Evolutionary conservation across 805 yeast genomes (phyloP).

Genomic region (Torulaspora microellipsoides): DNA sequence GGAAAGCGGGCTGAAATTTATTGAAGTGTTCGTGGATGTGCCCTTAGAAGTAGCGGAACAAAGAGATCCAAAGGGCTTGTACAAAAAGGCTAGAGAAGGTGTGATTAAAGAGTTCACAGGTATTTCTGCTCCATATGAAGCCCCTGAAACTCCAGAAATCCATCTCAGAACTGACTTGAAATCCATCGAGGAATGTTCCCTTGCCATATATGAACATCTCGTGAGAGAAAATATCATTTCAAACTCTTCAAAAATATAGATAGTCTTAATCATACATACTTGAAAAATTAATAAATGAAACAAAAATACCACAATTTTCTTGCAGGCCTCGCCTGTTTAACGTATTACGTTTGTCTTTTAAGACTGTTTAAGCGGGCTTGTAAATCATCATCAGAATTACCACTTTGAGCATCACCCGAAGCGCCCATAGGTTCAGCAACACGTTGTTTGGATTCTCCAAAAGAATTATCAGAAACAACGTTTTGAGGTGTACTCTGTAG

Average conservation of each 20-base stretch:
- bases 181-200: conserved; percentile 77
- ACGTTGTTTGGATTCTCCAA: conserved; percentile 29
- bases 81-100: conserved; percentile 96
- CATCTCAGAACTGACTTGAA: conserved; percentile 69
- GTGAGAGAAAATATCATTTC: conserved; percentile 40
- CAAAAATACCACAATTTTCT: no score
- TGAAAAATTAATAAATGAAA: conserved; percentile 1
- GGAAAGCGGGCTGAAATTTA: conserved; percentile 69
- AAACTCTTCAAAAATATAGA: background rate
- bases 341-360: conserved; percentile 42
- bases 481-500: conserved; percentile 44
- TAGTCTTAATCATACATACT: background rate
- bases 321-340: no score
- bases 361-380: conserved; percentile 85
- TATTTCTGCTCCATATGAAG: conserved; percentile 93
- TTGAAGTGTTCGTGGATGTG: conserved; percentile 89
- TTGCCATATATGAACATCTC: conserved; percentile 64
- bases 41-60: conserved; percentile 93
- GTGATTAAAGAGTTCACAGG: conserved; percentile 93
- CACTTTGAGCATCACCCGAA: conserved; percentile 22
- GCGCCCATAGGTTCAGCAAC: conserved; percentile 56
- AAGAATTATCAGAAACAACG: conserved; percentile 14
- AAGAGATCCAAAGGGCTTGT: conserved; percentile 96
- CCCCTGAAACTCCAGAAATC: conserved; percentile 79
- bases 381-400: conserved; percentile 67